phyloP scores from a whole-genome alignment of 208 protist species.

The Trichomonas tenax region DNA sequence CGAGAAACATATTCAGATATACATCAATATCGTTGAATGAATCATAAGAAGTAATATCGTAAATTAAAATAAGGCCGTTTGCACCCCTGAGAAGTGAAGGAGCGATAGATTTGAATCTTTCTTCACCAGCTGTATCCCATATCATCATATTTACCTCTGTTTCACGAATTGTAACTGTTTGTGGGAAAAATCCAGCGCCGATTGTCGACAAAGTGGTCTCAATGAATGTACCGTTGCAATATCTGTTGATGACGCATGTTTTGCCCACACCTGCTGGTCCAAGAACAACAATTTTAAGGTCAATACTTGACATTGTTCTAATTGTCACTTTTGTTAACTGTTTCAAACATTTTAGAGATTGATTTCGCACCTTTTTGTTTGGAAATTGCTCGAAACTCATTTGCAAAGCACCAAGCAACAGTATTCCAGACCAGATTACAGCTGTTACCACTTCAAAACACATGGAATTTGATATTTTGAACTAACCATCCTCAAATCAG shows the following conservation, averaged over 20 bases:
- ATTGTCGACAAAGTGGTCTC: not conserved
- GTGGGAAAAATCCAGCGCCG: constrained; percentile 3
- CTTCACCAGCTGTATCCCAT: constrained; percentile 13
- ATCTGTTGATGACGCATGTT: constrained; percentile 1
- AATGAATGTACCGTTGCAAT: not conserved
- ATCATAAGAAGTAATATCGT: not conserved
- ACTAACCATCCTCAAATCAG: too few species aligned
- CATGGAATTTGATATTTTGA: too few species aligned
- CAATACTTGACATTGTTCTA: not conserved
- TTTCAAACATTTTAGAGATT: too few species aligned
- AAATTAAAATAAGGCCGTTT: not conserved
- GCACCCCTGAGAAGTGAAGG: not conserved
- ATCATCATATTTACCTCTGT: not conserved
- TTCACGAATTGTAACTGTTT: not conserved
- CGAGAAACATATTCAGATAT: not conserved
- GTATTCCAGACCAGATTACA: too few species aligned
- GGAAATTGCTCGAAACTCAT: too few species aligned
- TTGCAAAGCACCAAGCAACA: not conserved
- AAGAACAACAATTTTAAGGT: constrained; percentile 6
- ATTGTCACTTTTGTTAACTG: not conserved
- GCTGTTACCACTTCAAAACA: too few species aligned
- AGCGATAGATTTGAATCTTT: not conserved
- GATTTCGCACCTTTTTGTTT: too few species aligned
- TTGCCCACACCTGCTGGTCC: not conserved
- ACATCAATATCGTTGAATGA: not conserved